phyloP scores from a whole-genome alignment of 2,329 filamentous ascomycete species.

The Cytospora chrysosperma region DNA sequence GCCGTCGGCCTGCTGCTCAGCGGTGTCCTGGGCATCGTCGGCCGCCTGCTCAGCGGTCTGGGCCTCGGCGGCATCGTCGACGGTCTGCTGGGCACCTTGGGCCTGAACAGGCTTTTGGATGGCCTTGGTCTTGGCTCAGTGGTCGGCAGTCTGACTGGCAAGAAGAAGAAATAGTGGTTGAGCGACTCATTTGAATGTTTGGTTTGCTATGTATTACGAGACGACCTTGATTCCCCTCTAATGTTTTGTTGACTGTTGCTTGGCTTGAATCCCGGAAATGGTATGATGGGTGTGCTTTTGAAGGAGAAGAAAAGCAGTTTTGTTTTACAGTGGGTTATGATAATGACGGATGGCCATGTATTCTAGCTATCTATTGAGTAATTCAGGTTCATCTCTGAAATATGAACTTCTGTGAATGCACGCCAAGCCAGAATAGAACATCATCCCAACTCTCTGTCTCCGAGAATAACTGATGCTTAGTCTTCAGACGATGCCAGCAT shows the following conservation, averaged over 20 bases:
- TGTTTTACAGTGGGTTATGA: background rate
- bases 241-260: background rate
- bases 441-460: no score
- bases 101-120: slow-evolving; percentile 72
- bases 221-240: background rate
- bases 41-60: slow-evolving; percentile 74
- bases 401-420: no score
- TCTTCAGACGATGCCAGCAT: no score
- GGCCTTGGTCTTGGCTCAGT: slow-evolving; percentile 64
- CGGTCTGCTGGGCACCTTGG: slow-evolving; percentile 72
- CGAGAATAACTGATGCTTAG: no score
- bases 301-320: background rate
- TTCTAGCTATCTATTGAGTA: background rate
- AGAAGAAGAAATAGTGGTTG: slow-evolving; percentile 36
- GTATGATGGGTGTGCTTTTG: background rate
- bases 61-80: slow-evolving; percentile 81
- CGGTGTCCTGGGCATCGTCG: slow-evolving; percentile 83
- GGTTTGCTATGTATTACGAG: background rate
- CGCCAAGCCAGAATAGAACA: no score
- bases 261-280: background rate
- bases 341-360: background rate
- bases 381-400: background rate
- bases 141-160: slow-evolving; percentile 43
- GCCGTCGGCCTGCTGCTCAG: slow-evolving; percentile 80
- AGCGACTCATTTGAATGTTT: background rate